Evolutionary conservation across 2,329 filamentous ascomycete genomes (phyloP).

Genomic region (Alternaria arborescens): DNA sequence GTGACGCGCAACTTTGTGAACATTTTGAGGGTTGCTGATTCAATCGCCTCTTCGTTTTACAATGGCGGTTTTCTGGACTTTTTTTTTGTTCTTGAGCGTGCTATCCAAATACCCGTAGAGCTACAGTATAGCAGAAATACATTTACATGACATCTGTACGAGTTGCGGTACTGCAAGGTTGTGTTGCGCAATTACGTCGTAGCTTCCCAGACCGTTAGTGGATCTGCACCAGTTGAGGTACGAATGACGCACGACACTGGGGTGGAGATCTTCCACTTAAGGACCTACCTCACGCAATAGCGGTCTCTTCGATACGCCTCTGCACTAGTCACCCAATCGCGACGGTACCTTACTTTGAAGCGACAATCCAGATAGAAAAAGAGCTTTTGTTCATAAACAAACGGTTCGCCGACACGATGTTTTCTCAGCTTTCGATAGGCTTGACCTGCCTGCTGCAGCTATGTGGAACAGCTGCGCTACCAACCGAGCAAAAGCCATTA

Average conservation of each 20-base stretch:
- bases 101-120: conserved; percentile 17
- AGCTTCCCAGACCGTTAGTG: conserved; percentile 19
- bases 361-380: not conserved
- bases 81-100: not conserved
- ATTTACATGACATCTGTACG: conserved; percentile 7
- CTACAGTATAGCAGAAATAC: conserved; percentile 5
- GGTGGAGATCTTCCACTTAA: conserved; percentile 23
- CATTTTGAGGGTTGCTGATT: conserved; percentile 6
- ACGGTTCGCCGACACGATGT: conserved; percentile 24
- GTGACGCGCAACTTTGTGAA: conserved; percentile 27
- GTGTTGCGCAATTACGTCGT: conserved; percentile 18
- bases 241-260: conserved; percentile 35
- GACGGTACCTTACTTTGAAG: not conserved
- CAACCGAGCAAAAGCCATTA: conserved; percentile 42
- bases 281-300: conserved; percentile 26
- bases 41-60: not conserved
- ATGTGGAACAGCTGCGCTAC: conserved; percentile 25
- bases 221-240: conserved; percentile 37
- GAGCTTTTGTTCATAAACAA: not conserved
- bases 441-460: conserved; percentile 31
- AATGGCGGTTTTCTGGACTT: not conserved
- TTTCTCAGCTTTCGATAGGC: conserved; percentile 11
- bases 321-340: not conserved
- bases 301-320: conserved; percentile 1
- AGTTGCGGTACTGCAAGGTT: conserved; percentile 8